Percentiles rank a stretch among this genome's conserved stretches.
phyloP scores from a whole-genome alignment of 2,329 filamentous ascomycete genomes.

The Colletotrichum scovillei region DNA sequence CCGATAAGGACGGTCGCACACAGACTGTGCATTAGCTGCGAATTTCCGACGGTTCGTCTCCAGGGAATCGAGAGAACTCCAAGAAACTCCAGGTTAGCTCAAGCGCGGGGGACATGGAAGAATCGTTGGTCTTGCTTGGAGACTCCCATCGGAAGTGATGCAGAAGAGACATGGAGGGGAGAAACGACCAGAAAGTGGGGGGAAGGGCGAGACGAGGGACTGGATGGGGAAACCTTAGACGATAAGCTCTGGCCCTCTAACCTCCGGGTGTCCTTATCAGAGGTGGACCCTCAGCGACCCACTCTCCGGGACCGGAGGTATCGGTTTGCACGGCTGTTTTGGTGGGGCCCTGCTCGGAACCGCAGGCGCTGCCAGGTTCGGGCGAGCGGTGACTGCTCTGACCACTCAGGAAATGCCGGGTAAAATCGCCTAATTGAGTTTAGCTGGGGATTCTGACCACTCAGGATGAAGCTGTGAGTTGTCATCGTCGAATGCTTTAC shows the following conservation, averaged over 20 bases:
- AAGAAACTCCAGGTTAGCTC: background rate
- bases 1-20: conserved; percentile 18
- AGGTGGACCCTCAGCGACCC: background rate
- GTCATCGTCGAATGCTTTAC: background rate
- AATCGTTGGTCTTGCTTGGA: background rate
- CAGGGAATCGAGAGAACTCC: background rate
- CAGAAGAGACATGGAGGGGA: background rate
- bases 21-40: conserved; percentile 22
- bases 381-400: conserved; percentile 1
- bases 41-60: background rate
- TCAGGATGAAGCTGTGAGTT: background rate
- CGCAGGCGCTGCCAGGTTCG: background rate
- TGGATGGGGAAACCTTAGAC: conserved; percentile 25
- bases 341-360: conserved; percentile 4
- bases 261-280: conserved; percentile 26
- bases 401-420: background rate
- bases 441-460: background rate
- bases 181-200: background rate
- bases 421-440: conserved; percentile 9
- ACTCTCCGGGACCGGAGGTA: conserved; percentile 17
- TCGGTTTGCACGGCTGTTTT: background rate
- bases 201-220: conserved; percentile 26
- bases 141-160: background rate
- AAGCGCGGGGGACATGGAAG: background rate
- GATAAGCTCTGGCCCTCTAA: conserved; percentile 29